These are phyloP conservation scores for Waltergamsia citrina DNA, from an alignment of 2,329 filamentous ascomycete genomes.

Conservation along the genomic window DNA sequence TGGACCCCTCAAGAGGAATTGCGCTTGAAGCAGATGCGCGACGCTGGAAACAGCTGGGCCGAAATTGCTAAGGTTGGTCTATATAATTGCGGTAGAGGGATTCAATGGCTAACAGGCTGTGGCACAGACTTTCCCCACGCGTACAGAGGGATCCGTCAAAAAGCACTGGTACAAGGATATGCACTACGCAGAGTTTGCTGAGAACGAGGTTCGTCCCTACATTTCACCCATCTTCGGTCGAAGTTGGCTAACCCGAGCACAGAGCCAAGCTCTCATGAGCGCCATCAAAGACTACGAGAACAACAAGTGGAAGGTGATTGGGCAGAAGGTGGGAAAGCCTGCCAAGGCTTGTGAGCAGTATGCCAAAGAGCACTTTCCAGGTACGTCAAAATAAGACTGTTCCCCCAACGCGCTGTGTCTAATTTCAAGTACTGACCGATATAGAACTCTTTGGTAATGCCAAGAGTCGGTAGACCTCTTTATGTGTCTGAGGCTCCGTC, in stretches of 20 bases:
- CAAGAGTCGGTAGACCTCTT: slow-evolving; percentile 1
- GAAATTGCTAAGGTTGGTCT: slow-evolving; percentile 96
- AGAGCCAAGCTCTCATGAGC: slow-evolving; percentile 72
- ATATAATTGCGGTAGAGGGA: slow-evolving; percentile 11
- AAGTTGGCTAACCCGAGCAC: slow-evolving; percentile 10
- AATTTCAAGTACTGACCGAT: no score
- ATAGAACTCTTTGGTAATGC: slow-evolving; percentile 1
- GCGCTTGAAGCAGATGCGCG: slow-evolving; percentile 86
- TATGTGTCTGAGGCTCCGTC: no score
- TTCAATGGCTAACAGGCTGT: slow-evolving; percentile 4
- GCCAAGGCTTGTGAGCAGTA: slow-evolving; percentile 69
- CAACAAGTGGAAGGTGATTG: slow-evolving; percentile 98
- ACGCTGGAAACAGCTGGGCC: slow-evolving; percentile 89
- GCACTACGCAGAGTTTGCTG: slow-evolving; percentile 98
- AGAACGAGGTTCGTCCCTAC: slow-evolving; percentile 74
- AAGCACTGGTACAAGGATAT: slow-evolving; percentile 99
- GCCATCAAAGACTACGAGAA: slow-evolving; percentile 98
- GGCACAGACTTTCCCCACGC: slow-evolving; percentile 71
- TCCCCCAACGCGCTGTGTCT: no score
- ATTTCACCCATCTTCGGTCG: not conserved
- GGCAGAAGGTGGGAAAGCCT: slow-evolving; percentile 93
- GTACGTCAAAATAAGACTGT: slow-evolving; percentile 2
- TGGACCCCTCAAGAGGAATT: slow-evolving; percentile 96
- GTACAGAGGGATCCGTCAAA: slow-evolving; percentile 96
- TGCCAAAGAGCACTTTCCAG: slow-evolving; percentile 8